Conservation (phyloP, 2,329 filamentous ascomycete species). For the Monosporascus sp. region DNA sequence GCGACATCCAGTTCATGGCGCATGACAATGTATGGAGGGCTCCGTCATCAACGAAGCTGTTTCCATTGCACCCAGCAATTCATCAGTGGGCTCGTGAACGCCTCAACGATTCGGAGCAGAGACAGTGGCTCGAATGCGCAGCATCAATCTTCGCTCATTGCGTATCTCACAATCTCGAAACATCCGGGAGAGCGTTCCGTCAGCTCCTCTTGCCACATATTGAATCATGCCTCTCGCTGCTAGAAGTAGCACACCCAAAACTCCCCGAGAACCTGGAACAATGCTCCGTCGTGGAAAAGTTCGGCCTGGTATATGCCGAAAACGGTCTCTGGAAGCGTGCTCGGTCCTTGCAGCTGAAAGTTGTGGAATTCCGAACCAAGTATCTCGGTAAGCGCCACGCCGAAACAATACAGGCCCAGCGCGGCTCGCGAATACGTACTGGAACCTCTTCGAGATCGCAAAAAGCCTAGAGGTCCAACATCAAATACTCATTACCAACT, state of each 20-base stretch:
- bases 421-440: constrained; percentile 2
- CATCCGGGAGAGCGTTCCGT: constrained; percentile 4
- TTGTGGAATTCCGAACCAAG: constrained; percentile 3
- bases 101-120: constrained; percentile 6
- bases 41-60: not conserved
- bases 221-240: constrained; percentile 5
- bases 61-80: constrained; percentile 27
- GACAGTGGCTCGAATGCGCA: constrained; percentile 6
- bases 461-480: constrained; percentile 5
- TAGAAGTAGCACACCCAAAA: constrained; percentile 4
- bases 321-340: constrained; percentile 20
- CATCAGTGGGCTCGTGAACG: constrained; percentile 25
- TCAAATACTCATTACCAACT: constrained; percentile 2
- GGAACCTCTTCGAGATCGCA: constrained; percentile 7
- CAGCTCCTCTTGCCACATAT: constrained; percentile 7
- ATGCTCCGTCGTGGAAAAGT: constrained; percentile 15
- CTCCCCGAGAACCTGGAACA: constrained; percentile 8
- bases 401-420: constrained; percentile 3
- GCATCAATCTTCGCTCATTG: constrained; percentile 5
- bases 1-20: no score
- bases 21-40: no score
- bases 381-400: constrained; percentile 3
- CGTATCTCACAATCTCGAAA: constrained; percentile 7
- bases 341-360: constrained; percentile 11
- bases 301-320: constrained; percentile 21